A percentile compares a stretch with the other conserved stretches of the same genome.
These are phyloP conservation scores for Saturnispora ahearnii DNA, from an alignment of 805 yeast species.

Conservation along the genomic window DNA sequence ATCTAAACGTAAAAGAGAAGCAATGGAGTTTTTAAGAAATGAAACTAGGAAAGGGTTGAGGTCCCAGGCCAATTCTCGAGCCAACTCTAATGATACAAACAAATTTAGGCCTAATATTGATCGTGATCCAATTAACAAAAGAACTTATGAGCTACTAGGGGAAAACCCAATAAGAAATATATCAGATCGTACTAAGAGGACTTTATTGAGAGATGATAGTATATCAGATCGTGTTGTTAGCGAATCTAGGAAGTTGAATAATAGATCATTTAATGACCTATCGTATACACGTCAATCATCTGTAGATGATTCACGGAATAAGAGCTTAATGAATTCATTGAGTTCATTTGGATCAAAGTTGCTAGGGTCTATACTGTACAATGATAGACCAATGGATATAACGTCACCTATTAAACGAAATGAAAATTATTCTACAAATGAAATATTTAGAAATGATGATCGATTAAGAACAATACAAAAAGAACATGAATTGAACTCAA, in stretches of 20 bases:
- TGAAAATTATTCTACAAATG: not conserved
- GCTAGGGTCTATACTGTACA: constrained; percentile 23
- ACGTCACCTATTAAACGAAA: not conserved
- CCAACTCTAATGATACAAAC: not conserved
- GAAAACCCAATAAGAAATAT: constrained; percentile 23
- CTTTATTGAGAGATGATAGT: constrained; percentile 14
- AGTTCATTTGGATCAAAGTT: constrained; percentile 23
- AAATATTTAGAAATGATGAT: not conserved
- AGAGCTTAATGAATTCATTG: constrained; percentile 20
- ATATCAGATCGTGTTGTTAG: constrained; percentile 15
- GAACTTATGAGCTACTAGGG: constrained; percentile 21
- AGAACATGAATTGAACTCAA: constrained; percentile 1
- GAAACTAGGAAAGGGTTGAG: constrained; percentile 2
- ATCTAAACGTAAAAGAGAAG: constrained; percentile 10
- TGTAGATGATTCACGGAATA: not conserved
- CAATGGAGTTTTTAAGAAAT: constrained; percentile 10
- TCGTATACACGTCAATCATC: constrained; percentile 1
- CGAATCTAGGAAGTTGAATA: constrained; percentile 8
- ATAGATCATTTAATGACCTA: not conserved
- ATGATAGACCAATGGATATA: constrained; percentile 14
- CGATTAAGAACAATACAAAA: not conserved
- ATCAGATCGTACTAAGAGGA: constrained; percentile 6
- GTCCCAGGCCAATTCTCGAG: not conserved
- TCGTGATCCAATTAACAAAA: constrained; percentile 11
- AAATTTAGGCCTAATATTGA: not conserved